These are phyloP conservation scores for Rossbeevera mucosa DNA, from an alignment of 768 basidiomycete genomes.

Conservation along the genomic window DNA sequence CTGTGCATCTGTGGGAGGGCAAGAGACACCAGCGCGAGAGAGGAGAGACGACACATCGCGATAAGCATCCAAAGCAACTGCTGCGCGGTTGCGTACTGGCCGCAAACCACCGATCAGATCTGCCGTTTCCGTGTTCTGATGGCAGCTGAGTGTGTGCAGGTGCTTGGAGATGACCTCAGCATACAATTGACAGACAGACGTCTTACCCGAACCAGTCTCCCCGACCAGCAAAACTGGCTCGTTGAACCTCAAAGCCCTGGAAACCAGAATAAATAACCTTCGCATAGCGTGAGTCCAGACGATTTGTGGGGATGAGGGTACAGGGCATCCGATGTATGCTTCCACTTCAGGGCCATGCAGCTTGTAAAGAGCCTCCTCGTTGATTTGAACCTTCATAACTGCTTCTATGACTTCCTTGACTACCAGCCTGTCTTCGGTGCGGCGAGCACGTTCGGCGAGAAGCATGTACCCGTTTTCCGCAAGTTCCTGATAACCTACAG, in stretches of 20 bases:
- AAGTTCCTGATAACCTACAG: conserved; percentile 84
- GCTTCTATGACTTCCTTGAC: conserved; percentile 93
- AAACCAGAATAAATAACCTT: conserved; percentile 77
- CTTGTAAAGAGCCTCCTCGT: conserved; percentile 67
- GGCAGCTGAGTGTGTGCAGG: conserved; percentile 83
- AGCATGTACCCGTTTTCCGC: conserved; percentile 98
- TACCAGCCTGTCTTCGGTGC: conserved; percentile 76
- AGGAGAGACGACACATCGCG: conserved; percentile 42
- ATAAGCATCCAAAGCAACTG: conserved; percentile 47
- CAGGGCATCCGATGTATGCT: conserved; percentile 54
- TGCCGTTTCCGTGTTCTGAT: conserved; percentile 97
- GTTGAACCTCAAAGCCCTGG: conserved; percentile 81
- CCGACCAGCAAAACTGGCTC: conserved; percentile 96
- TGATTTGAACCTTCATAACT: conserved; percentile 81
- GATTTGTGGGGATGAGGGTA: conserved; percentile 42
- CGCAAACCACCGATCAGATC: conserved; percentile 93
- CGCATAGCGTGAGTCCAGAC: conserved; percentile 96
- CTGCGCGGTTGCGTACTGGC: conserved; percentile 73
- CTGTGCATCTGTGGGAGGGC: conserved; percentile 19
- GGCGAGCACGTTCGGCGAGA: conserved; percentile 83
- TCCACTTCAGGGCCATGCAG: conserved; percentile 42
- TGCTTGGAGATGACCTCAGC: conserved; percentile 59
- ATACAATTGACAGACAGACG: conserved; percentile 90
- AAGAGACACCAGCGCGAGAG: conserved; percentile 36
- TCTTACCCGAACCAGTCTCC: conserved; percentile 97